Evolutionary conservation across 148 eudicot species (phyloP).

Genomic region (Mesembryanthemum crystallinum): DNA sequence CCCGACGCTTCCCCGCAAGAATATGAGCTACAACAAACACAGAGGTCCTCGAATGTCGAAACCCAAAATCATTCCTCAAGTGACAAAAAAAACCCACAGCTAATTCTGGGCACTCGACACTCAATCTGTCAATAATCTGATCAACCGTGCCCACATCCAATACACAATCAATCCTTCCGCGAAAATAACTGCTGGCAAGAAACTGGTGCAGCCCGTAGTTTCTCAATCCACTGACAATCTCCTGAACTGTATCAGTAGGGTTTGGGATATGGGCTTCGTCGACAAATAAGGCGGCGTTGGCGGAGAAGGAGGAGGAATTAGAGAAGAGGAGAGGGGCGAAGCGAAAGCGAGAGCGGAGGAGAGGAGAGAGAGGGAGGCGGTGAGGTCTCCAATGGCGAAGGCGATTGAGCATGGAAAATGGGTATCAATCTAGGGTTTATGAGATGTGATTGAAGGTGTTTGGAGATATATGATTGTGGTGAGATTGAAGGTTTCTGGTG

Average conservation of each 20-base stretch:
- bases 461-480: neutral
- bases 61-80: constrained; percentile 46
- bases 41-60: constrained; percentile 42
- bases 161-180: constrained; percentile 9
- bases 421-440: constrained; percentile 3
- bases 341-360: constrained; percentile 25
- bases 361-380: constrained; percentile 21
- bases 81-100: constrained; percentile 41
- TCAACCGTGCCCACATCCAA: constrained; percentile 35
- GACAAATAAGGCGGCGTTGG: constrained; percentile 10
- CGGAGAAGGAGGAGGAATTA: constrained; percentile 12
- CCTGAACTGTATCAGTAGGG: constrained; percentile 13
- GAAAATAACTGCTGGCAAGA: constrained; percentile 21
- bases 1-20: constrained; percentile 41
- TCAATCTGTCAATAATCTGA: constrained; percentile 34
- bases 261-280: neutral
- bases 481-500: neutral
- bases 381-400: constrained; percentile 29
- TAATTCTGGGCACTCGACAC: constrained; percentile 24
- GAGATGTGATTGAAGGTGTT: neutral
- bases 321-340: constrained; percentile 26
- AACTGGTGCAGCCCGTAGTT: constrained; percentile 22
- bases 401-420: constrained; percentile 42
- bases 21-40: constrained; percentile 52
- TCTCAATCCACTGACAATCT: constrained; percentile 25